Base-by-base conservation (phyloP, 2,329 filamentous ascomycete genomes). In the Saccharata proteae region DNA sequence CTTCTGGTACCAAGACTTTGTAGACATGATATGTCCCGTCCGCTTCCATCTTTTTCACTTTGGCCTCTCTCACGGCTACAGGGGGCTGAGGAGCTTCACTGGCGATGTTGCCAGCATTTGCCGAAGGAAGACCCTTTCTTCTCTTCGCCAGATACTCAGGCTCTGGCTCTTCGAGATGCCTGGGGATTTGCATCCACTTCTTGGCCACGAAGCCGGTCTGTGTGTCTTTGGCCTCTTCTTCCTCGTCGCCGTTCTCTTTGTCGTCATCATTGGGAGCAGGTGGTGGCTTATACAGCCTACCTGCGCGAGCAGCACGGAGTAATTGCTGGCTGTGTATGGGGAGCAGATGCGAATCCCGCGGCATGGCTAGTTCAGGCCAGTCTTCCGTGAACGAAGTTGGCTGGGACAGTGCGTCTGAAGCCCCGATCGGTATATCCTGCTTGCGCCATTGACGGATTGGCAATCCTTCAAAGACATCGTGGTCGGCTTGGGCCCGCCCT, bases 361-460 rank as follows among this genome's bases (percentile, higher is more conserved):
- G 88, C 82, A 94, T 88, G 26, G 82, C 77, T 12, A 84, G 68
- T 49, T 93, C 86, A 28, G 75, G 77, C 71, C 80, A 88, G 31
- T 72, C 64, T 50, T 80, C 72, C 46, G 75, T 68, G n/a, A n/a
- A n/a, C n/a, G n/a, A n/a, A n/a, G n/a, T n/a, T n/a, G n/a, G n/a
- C 29, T 35, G 30, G 5, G 28, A 28, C 15, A 27, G 13, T 6
- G 33, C 20, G 39, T 74, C 49, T 18, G 61, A 65, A 18, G 60
- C 64, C 42, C 74, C 74, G 48, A 88, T 62, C 24, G 62, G 77
- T 35, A 83, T 41, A 34, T 59, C 57, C 36, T 80, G 74, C 40
- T 80, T 75, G 34, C 81, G 76, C 80, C 85, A 96, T 69, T 93
- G 84, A 48, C 85, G 79, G 36, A 94, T 80, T 11, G 88, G 88